phyloP scores from a whole-genome alignment of 2,329 filamentous ascomycete species.

The Beauveria medogensis region DNA sequence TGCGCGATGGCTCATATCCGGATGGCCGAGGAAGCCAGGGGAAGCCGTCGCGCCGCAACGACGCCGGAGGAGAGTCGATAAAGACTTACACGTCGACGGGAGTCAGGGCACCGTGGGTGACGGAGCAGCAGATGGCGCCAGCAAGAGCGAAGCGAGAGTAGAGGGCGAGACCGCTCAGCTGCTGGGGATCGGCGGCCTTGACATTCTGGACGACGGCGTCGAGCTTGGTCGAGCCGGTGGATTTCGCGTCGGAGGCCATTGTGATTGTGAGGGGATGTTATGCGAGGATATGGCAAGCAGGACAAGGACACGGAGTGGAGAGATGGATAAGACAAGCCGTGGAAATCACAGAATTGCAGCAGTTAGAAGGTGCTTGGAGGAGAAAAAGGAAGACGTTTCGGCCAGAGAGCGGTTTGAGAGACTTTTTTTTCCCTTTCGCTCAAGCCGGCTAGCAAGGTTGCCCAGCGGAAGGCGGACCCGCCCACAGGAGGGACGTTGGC shows the following conservation, averaged over 20 bases:
- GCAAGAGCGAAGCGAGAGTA: conserved; percentile 97
- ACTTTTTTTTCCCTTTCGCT: conserved; percentile 9
- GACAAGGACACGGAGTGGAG: conserved; percentile 24
- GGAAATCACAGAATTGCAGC: conserved; percentile 9
- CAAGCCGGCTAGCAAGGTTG: background rate
- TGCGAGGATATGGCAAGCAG: conserved; percentile 16
- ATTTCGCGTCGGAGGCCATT: conserved; percentile 34
- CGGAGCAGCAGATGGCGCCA: conserved; percentile 93
- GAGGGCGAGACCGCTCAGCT: conserved; percentile 52
- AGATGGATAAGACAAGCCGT: conserved; percentile 15
- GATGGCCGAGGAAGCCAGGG: background rate
- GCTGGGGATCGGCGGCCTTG: conserved; percentile 31
- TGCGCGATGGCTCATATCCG: background rate
- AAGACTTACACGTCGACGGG: conserved; percentile 96
- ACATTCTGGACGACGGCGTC: conserved; percentile 35
- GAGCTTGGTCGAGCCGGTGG: conserved; percentile 36
- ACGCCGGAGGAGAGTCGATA: background rate
- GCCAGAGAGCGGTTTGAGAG: conserved; percentile 10
- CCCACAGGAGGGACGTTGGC: background rate
- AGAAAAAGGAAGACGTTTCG: conserved; percentile 7
- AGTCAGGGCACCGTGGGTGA: conserved; percentile 94
- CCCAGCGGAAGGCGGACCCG: conserved; percentile 1
- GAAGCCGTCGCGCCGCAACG: background rate
- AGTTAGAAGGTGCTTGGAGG: conserved; percentile 10
- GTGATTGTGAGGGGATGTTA: conserved; percentile 21